Percentiles rank a stretch among this genome's conserved stretches.
Conservation (phyloP, 495 filamentous ascomycete genomes). For the Pyronema domesticum region DNA sequence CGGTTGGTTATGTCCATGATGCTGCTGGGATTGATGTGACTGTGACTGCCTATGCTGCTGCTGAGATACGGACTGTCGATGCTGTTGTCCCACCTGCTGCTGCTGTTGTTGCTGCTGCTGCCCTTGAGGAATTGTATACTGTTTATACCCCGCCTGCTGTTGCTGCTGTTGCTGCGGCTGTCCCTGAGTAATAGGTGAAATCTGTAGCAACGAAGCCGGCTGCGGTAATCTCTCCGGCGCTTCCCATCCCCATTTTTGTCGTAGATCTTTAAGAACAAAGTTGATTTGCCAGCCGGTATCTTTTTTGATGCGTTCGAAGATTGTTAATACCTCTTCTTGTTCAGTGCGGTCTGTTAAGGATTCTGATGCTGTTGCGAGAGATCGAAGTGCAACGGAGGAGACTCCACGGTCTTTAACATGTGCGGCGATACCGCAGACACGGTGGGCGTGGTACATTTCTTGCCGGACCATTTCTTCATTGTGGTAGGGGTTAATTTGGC, state of each 20-base stretch:
- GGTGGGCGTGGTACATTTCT: constrained; percentile 53
- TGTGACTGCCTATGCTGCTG: not conserved
- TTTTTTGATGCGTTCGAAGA: constrained; percentile 54
- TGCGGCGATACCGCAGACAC: constrained; percentile 74
- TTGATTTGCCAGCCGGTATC: constrained; percentile 64
- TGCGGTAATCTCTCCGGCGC: constrained; percentile 24
- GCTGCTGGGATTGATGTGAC: constrained; percentile 1
- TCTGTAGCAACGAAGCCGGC: constrained; percentile 18
- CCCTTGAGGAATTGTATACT: constrained; percentile 16
- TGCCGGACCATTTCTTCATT: constrained; percentile 43
- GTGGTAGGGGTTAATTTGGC: constrained; percentile 56
- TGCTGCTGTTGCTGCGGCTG: constrained; percentile 11
- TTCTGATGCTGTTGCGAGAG: constrained; percentile 62
- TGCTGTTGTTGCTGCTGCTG: constrained; percentile 13
- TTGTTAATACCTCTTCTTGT: constrained; percentile 66
- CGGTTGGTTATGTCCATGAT: not conserved
- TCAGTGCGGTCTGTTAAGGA: constrained; percentile 48
- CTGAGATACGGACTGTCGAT: not conserved
- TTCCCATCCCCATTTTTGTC: constrained; percentile 62
- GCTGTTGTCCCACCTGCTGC: constrained; percentile 7
- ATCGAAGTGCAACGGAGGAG: constrained; percentile 56
- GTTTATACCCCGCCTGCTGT: not conserved
- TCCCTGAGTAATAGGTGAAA: constrained; percentile 11
- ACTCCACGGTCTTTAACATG: constrained; percentile 68
- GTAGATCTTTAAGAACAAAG: constrained; percentile 49